Conservation (phyloP, 1,284 basidiomycete genomes). For the Pascua sp. region DNA sequence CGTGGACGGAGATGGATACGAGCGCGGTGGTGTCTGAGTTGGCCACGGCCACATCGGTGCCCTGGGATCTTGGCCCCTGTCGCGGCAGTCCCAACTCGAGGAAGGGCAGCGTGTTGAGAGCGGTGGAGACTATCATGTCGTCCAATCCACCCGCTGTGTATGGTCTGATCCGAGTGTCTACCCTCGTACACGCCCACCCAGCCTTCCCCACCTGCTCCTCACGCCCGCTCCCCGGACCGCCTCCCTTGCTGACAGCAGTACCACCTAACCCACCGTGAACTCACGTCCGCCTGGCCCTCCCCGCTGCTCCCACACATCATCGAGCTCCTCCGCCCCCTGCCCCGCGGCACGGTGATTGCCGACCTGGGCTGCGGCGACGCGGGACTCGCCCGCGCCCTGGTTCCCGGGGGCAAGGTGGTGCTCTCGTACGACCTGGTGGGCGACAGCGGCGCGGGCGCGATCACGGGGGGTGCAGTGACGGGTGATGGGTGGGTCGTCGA, state of each 20-base stretch:
- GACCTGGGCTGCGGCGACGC: slow-evolving; percentile 97
- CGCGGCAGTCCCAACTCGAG: too few species aligned
- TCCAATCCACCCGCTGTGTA: too few species aligned
- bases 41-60: too few species aligned
- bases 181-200: background rate
- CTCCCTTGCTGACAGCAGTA: slow-evolving; percentile 58
- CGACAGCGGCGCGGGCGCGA: slow-evolving; percentile 52
- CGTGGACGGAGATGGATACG: too few species aligned
- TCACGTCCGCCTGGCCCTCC: slow-evolving; percentile 84
- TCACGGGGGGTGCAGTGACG: slow-evolving; percentile 61
- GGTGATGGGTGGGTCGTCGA: slow-evolving; percentile 62
- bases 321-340: slow-evolving; percentile 57
- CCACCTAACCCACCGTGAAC: slow-evolving; percentile 80
- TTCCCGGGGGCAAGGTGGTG: slow-evolving; percentile 65
- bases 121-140: too few species aligned
- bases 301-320: slow-evolving; percentile 82
- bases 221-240: background rate
- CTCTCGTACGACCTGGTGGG: slow-evolving; percentile 78
- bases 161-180: too few species aligned
- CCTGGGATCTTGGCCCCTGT: too few species aligned
- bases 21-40: too few species aligned
- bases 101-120: too few species aligned
- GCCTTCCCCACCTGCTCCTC: background rate
- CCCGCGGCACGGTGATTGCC: slow-evolving; percentile 69
- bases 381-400: slow-evolving; percentile 70